A percentile compares a stretch with the other conserved stretches of the same genome.
Evolutionary conservation across 805 yeast genomes (phyloP).

Genomic region (Myxozyma melibiosi): DNA sequence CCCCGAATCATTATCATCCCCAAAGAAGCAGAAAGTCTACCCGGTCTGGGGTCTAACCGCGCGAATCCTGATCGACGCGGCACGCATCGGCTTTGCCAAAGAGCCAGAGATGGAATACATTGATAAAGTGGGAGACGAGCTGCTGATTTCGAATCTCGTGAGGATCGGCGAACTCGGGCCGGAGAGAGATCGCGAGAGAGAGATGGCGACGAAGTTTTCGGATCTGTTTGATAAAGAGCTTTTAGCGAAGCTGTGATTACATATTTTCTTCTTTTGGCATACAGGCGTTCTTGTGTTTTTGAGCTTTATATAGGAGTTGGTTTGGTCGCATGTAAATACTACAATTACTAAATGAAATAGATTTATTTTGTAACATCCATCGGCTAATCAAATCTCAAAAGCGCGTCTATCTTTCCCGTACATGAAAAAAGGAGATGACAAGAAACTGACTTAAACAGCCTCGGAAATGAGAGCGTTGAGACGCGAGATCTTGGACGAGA

Average conservation of each 20-base stretch:
- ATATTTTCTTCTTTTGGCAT: neutral
- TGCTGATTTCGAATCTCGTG: conserved; percentile 21
- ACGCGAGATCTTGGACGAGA: conserved; percentile 79
- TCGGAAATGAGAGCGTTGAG: conserved; percentile 87
- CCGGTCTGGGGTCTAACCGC: conserved; percentile 50
- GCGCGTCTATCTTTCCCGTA: neutral
- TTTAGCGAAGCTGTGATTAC: conserved; percentile 1
- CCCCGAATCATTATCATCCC: neutral
- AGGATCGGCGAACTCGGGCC: conserved; percentile 22
- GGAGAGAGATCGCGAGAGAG: conserved; percentile 31
- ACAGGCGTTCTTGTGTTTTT: neutral
- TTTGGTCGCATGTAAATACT: neutral
- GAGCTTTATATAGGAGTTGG: neutral
- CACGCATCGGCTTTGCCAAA: conserved; percentile 40
- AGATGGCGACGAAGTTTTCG: conserved; percentile 12
- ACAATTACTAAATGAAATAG: neutral
- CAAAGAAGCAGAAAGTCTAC: conserved; percentile 24
- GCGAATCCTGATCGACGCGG: conserved; percentile 45
- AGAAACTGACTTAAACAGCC: conserved; percentile 57
- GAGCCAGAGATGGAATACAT: conserved; percentile 42
- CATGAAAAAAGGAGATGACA: neutral
- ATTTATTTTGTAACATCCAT: neutral
- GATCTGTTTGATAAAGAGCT: conserved; percentile 14
- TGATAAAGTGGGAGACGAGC: conserved; percentile 31
- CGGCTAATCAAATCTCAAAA: neutral